Evolutionary conservation across 2,329 filamentous ascomycete genomes (phyloP).

Genomic region (Aspergillus clavatus): DNA sequence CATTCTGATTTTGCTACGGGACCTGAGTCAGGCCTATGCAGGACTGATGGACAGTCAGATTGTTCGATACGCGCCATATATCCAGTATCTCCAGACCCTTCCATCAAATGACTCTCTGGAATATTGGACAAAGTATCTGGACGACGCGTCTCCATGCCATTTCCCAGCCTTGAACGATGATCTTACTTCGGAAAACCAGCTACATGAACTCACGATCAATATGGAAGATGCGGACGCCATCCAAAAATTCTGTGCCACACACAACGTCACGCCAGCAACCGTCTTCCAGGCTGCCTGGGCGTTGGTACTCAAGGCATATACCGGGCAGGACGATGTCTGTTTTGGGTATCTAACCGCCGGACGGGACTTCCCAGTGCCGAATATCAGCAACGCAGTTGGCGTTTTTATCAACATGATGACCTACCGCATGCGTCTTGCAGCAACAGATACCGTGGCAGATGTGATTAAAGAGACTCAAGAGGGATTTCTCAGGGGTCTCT

Average conservation of each 20-base stretch:
- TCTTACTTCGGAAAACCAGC: background rate
- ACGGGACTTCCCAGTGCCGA: slow-evolving; percentile 33
- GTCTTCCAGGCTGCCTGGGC: slow-evolving; percentile 21
- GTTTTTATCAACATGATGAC: slow-evolving; percentile 11
- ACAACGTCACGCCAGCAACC: background rate
- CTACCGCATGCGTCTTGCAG: background rate
- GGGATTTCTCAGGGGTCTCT: background rate
- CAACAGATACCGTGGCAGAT: background rate
- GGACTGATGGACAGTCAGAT: background rate
- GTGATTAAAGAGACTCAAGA: background rate
- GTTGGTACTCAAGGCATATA: slow-evolving; percentile 12
- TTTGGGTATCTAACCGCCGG: slow-evolving; percentile 27
- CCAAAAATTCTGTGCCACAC: background rate
- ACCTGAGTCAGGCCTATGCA: slow-evolving; percentile 4
- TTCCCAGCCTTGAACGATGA: slow-evolving; percentile 1
- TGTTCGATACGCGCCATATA: background rate
- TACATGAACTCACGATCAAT: background rate
- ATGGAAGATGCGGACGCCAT: background rate
- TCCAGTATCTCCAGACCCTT: background rate
- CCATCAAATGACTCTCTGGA: background rate
- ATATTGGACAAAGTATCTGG: slow-evolving; percentile 24
- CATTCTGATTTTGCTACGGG: background rate
- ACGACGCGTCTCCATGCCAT: background rate
- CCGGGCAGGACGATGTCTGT: slow-evolving; percentile 18
- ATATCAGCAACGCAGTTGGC: slow-evolving; percentile 38